Evolutionary conservation across 1,284 basidiomycete genomes (phyloP).

Genomic region (Earliella scabrosa): DNA sequence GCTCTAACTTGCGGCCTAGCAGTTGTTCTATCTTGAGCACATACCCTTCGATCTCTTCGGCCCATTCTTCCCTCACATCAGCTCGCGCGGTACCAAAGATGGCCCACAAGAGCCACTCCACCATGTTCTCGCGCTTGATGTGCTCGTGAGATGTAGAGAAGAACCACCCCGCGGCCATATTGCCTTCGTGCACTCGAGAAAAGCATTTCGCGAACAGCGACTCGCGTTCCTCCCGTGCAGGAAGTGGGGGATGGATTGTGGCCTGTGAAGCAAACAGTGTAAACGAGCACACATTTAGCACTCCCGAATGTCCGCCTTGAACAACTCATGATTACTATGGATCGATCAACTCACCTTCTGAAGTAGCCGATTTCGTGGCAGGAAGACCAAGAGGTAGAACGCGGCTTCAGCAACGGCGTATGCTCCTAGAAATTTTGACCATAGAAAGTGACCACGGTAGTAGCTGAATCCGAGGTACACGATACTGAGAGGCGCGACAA

Average conservation of each 20-base stretch:
- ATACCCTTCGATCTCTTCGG: slow-evolving; percentile 53
- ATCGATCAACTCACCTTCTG: slow-evolving; percentile 48
- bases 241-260: slow-evolving; percentile 43
- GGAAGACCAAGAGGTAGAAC: slow-evolving; percentile 55
- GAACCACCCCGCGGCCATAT: slow-evolving; percentile 61
- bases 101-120: slow-evolving; percentile 71
- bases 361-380: slow-evolving; percentile 47
- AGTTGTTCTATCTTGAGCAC: slow-evolving; percentile 41
- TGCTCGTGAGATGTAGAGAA: slow-evolving; percentile 30
- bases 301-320: no score
- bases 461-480: slow-evolving; percentile 40
- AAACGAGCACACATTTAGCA: no score
- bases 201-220: slow-evolving; percentile 55
- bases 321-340: no score
- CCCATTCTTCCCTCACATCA: slow-evolving; percentile 43
- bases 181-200: slow-evolving; percentile 31
- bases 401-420: slow-evolving; percentile 47
- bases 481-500: slow-evolving; percentile 53
- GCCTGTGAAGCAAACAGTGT: slow-evolving; percentile 40
- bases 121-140: slow-evolving; percentile 51
- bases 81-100: slow-evolving; percentile 48
- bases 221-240: slow-evolving; percentile 48
- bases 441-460: slow-evolving; percentile 32
- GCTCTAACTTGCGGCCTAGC: slow-evolving; percentile 43
- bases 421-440: slow-evolving; percentile 35